Evolutionary conservation across 257 asterid genomes (phyloP).

Genomic region (Ophiorrhiza pumila): DNA sequence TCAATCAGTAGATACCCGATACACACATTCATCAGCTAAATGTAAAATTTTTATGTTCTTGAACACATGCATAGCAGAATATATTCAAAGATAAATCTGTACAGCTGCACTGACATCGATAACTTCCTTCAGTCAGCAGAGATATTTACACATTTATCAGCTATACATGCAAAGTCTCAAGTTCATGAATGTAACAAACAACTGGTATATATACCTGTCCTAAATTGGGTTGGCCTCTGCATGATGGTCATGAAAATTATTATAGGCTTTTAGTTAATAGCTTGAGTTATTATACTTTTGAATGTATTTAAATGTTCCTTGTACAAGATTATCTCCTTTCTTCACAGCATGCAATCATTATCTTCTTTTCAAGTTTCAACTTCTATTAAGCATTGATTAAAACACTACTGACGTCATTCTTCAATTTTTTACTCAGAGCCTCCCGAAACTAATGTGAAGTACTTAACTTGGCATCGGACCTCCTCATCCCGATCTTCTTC

Average conservation of each 20-base stretch:
- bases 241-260: background rate
- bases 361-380: background rate
- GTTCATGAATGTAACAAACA: background rate
- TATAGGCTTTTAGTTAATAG: background rate
- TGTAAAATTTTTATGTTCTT: background rate
- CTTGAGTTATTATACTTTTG: background rate
- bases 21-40: too few species aligned
- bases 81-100: too few species aligned
- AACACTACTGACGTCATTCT: constrained; percentile 12
- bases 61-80: too few species aligned
- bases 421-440: constrained; percentile 48
- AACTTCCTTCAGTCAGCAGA: too few species aligned
- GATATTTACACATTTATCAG: background rate
- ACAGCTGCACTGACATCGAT: background rate
- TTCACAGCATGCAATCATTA: background rate
- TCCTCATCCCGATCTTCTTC: constrained; percentile 83
- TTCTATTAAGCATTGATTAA: constrained; percentile 1
- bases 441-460: constrained; percentile 67
- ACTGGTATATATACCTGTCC: background rate
- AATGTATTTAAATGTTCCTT: background rate
- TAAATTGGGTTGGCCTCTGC: background rate
- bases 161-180: background rate
- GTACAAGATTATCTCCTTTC: background rate
- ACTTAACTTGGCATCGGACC: constrained; percentile 93
- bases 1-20: too few species aligned